phyloP scores from a whole-genome alignment of 345 rosid genomes.

The Psidium friedrichsthalianum region DNA sequence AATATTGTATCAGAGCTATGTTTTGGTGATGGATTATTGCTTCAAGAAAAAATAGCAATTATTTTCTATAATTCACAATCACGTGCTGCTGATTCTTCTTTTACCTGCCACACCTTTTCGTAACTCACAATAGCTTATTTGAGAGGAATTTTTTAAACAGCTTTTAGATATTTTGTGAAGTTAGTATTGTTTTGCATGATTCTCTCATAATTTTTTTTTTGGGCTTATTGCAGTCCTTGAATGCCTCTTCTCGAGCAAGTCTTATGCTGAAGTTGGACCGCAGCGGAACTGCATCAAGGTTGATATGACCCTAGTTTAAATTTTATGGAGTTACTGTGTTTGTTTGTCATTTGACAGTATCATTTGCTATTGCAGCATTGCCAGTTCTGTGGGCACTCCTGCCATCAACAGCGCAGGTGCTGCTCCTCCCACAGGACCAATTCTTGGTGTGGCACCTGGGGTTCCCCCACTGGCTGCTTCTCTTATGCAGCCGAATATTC shows the following conservation, averaged over 20 bases:
- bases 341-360: neutral
- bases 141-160: neutral
- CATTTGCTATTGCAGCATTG: neutral
- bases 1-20: neutral
- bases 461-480: conserved; percentile 43
- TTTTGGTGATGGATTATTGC: neutral
- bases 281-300: conserved; percentile 77
- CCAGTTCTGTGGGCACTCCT: conserved; percentile 11
- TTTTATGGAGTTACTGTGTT: neutral
- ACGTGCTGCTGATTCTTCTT: neutral
- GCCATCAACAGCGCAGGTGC: conserved; percentile 30
- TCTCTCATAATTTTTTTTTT: neutral
- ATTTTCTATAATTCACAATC: neutral
- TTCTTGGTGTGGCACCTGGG: conserved; percentile 26
- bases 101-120: neutral
- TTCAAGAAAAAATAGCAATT: neutral
- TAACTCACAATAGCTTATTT: neutral
- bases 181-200: neutral
- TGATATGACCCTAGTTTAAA: neutral
- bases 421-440: conserved; percentile 28
- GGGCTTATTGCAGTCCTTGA: conserved; percentile 52
- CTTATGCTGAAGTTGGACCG: conserved; percentile 95
- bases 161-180: neutral
- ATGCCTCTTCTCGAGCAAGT: conserved; percentile 80
- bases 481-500: conserved; percentile 32